Conservation (phyloP, 768 basidiomycete species). For the Pleurotus salmoneostramineus region DNA sequence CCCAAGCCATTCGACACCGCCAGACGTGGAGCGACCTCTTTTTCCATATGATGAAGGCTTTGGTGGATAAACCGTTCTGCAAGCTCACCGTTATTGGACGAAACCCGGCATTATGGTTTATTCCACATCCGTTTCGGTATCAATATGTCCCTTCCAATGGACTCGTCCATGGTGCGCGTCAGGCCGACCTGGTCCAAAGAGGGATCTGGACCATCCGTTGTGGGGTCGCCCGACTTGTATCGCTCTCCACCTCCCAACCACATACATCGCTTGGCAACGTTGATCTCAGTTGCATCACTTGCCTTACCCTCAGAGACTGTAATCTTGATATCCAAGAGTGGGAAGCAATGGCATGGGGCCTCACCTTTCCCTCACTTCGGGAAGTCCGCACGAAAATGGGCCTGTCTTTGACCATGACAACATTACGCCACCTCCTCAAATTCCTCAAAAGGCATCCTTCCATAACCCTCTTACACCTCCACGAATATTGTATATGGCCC, state of each 20-base stretch:
- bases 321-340: background rate
- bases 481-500: background rate
- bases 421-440: background rate
- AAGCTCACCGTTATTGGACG: background rate
- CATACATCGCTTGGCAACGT: background rate
- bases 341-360: background rate
- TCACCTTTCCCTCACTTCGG: background rate
- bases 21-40: background rate
- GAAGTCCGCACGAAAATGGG: slow-evolving; percentile 13
- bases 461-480: background rate
- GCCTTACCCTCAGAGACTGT: background rate
- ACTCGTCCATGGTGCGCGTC: background rate
- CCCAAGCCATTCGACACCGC: background rate
- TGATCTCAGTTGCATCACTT: background rate
- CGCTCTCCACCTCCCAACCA: background rate
- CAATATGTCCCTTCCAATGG: background rate
- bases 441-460: background rate
- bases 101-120: background rate
- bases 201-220: no score
- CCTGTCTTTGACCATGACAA: slow-evolving; percentile 3
- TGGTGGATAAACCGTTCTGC: background rate
- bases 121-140: background rate
- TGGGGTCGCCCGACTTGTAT: background rate
- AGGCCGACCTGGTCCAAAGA: background rate
- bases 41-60: background rate